These are phyloP conservation scores for Russula abietina DNA, from an alignment of 768 basidiomycete species.

Conservation along the genomic window DNA sequence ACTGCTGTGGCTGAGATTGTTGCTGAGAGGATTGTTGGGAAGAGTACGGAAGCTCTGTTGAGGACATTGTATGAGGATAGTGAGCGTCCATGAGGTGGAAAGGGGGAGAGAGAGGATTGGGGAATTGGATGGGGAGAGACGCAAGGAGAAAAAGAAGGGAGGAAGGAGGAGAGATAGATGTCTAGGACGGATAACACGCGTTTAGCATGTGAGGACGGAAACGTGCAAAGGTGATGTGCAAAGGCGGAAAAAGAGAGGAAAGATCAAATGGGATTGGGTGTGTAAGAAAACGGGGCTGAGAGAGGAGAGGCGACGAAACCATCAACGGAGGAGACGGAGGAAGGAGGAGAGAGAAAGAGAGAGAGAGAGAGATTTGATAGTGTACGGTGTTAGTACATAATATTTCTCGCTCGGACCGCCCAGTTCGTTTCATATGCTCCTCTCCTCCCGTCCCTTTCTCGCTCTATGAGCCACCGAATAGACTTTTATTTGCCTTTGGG, in stretches of 20 bases:
- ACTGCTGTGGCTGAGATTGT: constrained; percentile 24
- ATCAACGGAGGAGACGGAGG: constrained; percentile 1
- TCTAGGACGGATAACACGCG: constrained; percentile 18
- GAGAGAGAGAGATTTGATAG: neutral
- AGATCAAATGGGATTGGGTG: constrained; percentile 14
- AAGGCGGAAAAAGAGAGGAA: constrained; percentile 23
- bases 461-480: constrained; percentile 21
- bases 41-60: constrained; percentile 31
- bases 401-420: constrained; percentile 1
- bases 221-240: constrained; percentile 20
- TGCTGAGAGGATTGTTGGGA: constrained; percentile 29
- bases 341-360: neutral
- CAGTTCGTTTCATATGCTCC: neutral
- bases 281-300: neutral
- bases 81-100: constrained; percentile 27
- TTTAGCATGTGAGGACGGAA: constrained; percentile 21
- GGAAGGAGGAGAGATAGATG: constrained; percentile 12
- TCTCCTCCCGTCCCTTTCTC: neutral
- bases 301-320: constrained; percentile 8
- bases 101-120: constrained; percentile 2
- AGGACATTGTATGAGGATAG: constrained; percentile 29
- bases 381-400: constrained; percentile 18
- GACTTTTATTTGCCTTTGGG: constrained; percentile 18
- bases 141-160: constrained; percentile 4
- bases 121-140: constrained; percentile 13